phyloP scores from a whole-genome alignment of 108 stramenopile species.

The Schizochytrium sp. region DNA sequence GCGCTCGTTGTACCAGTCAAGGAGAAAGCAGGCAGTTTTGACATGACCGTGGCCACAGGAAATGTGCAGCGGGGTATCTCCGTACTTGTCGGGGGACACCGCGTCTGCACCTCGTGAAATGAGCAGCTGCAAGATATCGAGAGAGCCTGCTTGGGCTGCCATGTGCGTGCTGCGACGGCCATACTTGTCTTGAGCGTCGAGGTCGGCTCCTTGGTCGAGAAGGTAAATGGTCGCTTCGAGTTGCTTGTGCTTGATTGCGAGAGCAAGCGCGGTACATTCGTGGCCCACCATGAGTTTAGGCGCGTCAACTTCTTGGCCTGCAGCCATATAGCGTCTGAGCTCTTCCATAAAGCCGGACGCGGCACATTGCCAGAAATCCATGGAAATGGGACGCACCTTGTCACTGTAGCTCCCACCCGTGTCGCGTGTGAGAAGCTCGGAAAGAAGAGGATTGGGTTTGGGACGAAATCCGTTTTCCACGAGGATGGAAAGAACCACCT shows the following conservation, averaged over 20 bases:
- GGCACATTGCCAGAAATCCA: constrained; percentile 43
- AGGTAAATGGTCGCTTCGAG: constrained; percentile 28
- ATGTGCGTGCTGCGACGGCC: constrained; percentile 43
- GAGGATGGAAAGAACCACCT: constrained; percentile 29
- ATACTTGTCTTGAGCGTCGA: constrained; percentile 26
- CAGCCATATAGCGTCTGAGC: constrained; percentile 43
- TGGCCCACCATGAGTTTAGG: constrained; percentile 22
- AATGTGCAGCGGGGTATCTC: constrained; percentile 45
- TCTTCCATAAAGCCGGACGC: constrained; percentile 27
- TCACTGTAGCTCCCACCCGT: constrained; percentile 28
- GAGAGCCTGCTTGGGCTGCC: constrained; percentile 34
- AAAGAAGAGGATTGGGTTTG: not conserved
- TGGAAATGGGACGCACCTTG: constrained; percentile 18
- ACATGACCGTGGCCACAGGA: constrained; percentile 35
- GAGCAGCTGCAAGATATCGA: constrained; percentile 24
- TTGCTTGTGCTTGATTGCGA: constrained; percentile 38
- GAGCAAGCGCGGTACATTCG: constrained; percentile 22
- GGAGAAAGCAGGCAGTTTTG: constrained; percentile 30
- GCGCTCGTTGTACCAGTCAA: constrained; percentile 36
- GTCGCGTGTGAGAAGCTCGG: constrained; percentile 33
- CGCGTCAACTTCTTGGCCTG: constrained; percentile 29
- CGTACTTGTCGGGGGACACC: constrained; percentile 34
- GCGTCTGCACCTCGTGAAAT: constrained; percentile 30
- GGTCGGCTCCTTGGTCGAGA: constrained; percentile 28
- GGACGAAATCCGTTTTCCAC: constrained; percentile 18